Evolutionary conservation across 768 basidiomycete genomes (phyloP).

Genomic region (Macrolepiota fuliginosa): DNA sequence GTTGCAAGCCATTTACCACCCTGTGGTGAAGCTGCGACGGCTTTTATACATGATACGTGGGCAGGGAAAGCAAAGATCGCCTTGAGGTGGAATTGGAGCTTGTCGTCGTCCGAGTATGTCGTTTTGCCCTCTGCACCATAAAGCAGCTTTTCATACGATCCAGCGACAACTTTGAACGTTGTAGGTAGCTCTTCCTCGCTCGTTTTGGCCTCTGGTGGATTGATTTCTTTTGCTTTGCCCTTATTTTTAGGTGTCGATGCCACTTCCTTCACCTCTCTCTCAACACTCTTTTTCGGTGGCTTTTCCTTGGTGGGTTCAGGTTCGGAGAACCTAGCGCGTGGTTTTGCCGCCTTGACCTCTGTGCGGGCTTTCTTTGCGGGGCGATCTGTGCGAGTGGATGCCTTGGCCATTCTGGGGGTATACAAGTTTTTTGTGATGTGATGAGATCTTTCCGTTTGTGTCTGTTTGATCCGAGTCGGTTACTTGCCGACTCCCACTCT

Average conservation of each 20-base stretch:
- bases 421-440: conserved; percentile 7
- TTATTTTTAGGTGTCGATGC: conserved; percentile 17
- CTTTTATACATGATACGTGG: conserved; percentile 90
- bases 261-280: background rate
- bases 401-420: conserved; percentile 2
- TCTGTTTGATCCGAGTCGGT: conserved; percentile 9
- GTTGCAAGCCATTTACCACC: conserved; percentile 97
- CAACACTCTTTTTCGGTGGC: background rate
- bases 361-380: conserved; percentile 6
- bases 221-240: conserved; percentile 21
- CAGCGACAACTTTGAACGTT: conserved; percentile 84
- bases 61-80: conserved; percentile 97
- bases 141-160: conserved; percentile 94
- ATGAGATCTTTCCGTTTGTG: conserved; percentile 10
- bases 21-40: conserved; percentile 81
- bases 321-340: conserved; percentile 11
- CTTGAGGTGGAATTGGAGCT: conserved; percentile 44
- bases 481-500: background rate
- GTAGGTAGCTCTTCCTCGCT: conserved; percentile 35
- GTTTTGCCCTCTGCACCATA: conserved; percentile 81
- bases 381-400: background rate
- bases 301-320: conserved; percentile 11
- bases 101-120: conserved; percentile 27
- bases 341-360: conserved; percentile 4
- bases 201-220: conserved; percentile 19